phyloP scores from a whole-genome alignment of 495 filamentous ascomycete species.

The Margaritispora aquatica region DNA sequence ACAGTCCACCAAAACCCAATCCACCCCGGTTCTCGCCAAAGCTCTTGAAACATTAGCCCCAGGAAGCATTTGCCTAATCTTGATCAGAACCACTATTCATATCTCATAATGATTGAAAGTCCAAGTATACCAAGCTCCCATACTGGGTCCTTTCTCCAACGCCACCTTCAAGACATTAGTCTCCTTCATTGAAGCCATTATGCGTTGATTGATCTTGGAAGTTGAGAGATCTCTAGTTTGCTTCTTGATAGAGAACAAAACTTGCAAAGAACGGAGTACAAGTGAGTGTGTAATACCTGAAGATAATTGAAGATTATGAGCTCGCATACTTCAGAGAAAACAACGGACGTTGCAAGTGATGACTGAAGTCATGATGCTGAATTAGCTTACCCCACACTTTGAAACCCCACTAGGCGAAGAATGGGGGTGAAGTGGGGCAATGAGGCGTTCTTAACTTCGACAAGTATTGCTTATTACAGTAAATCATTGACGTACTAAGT shows the following conservation, averaged over 20 bases:
- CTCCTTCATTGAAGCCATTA: constrained; percentile 44
- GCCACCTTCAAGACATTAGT: constrained; percentile 57
- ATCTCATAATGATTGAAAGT: neutral
- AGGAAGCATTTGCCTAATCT: constrained; percentile 61
- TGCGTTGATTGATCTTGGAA: neutral
- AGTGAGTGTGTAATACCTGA: no score
- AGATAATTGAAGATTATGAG: no score
- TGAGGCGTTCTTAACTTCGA: neutral
- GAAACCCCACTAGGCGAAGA: neutral
- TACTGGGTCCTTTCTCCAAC: constrained; percentile 48
- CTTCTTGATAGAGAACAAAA: neutral
- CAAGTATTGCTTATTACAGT: no score
- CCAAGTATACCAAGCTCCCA: constrained; percentile 40
- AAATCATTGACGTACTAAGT: no score
- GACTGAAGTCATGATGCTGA: neutral
- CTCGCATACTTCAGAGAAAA: no score
- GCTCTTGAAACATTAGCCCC: constrained; percentile 64
- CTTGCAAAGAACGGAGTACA: no score
- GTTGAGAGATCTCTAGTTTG: neutral
- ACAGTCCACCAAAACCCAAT: constrained; percentile 72
- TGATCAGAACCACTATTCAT: constrained; percentile 23
- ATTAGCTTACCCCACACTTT: neutral
- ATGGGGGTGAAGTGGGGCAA: neutral
- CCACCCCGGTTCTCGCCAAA: constrained; percentile 59
- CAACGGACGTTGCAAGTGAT: neutral